Conservation (phyloP, 371 early-diverging fungal species). For the Smittium culicis region DNA sequence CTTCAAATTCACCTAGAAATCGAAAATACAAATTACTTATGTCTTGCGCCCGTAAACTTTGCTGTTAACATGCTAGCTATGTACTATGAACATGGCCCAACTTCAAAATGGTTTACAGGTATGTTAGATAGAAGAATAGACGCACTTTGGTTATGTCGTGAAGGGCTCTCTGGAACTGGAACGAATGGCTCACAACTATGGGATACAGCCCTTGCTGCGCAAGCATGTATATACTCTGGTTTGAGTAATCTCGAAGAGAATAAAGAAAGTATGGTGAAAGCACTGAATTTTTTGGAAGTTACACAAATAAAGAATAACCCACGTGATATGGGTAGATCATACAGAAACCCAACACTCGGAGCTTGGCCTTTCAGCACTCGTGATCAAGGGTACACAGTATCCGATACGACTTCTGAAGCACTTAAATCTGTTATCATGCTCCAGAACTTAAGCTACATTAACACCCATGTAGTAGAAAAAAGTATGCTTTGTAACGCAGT, state of each 20-base stretch:
- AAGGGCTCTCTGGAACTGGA: slow-evolving; percentile 93
- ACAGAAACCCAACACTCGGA: slow-evolving; percentile 71
- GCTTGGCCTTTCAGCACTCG: slow-evolving; percentile 95
- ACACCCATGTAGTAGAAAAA: slow-evolving; percentile 35
- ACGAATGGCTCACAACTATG: slow-evolving; percentile 95
- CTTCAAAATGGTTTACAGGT: slow-evolving; percentile 56
- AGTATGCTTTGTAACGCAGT: slow-evolving; percentile 65
- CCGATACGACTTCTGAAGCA: slow-evolving; percentile 94
- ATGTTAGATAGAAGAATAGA: slow-evolving; percentile 63
- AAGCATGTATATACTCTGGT: slow-evolving; percentile 59
- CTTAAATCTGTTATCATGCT: slow-evolving; percentile 65
- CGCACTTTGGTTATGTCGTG: slow-evolving; percentile 76
- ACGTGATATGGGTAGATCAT: slow-evolving; percentile 45
- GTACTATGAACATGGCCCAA: slow-evolving; percentile 75
- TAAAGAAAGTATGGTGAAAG: slow-evolving; percentile 46
- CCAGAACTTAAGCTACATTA: slow-evolving; percentile 45
- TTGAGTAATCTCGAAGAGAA: slow-evolving; percentile 56
- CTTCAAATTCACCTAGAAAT: slow-evolving; percentile 77
- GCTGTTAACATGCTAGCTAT: slow-evolving; percentile 75
- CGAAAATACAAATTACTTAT: slow-evolving; percentile 72
- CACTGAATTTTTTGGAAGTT: slow-evolving; percentile 70
- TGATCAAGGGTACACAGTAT: slow-evolving; percentile 86
- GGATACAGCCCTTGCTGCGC: slow-evolving; percentile 83
- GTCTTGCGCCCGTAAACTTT: slow-evolving; percentile 90
- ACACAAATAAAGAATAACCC: slow-evolving; percentile 74